Base-by-base conservation (phyloP, 768 basidiomycete genomes). In the Tricholoma terreum region DNA sequence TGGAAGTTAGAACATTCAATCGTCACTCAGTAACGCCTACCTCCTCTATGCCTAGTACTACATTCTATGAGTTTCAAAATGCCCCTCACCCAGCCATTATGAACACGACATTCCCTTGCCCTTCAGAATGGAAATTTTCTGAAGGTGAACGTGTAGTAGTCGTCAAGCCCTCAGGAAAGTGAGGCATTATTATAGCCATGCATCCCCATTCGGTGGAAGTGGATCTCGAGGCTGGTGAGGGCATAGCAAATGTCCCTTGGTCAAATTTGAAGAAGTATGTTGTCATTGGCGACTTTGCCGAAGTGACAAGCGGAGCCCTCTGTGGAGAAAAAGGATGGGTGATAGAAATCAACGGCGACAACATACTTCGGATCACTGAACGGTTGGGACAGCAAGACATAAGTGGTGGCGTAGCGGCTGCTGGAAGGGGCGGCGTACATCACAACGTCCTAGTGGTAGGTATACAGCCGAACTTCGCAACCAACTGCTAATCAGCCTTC, bases 301-400 rank as follows among this genome's bases (percentile, higher is more conserved):
- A 48, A 48, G 46, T 48, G 21, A 51, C 33, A 36, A 51, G 50
- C 27, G 50, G 50, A 35, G 21, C 50, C 33, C 50, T 51, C 35
- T 51, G 33, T 34, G 50, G 50, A 51, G 31, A 33, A 51, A 51
- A 51, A 51, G 50, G 50, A 51, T 51, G 50, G 50, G 50, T 51
- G 4, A n/a, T 51, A 34, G 50, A 36, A 51, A 51, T 27, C 27
- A 46, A 5, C 19, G 50, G 21, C 11, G 31, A 51, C 17, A 31
- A 35, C 33, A 33, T 21, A 6, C 4, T 51, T 36, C 14, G 35
- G 21, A 51, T 51, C 6, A 6, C 21, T 33, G 5, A 50, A 50
- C 12, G 24, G 48, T 50, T 50, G 27, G 33, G 27, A 45, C n/a
- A 15, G 43, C 19, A 45, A 24, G 43, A 45, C 8, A 19, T 49